Base-by-base conservation (phyloP, 495 filamentous ascomycete species). In the Amorphotheca resinae region DNA sequence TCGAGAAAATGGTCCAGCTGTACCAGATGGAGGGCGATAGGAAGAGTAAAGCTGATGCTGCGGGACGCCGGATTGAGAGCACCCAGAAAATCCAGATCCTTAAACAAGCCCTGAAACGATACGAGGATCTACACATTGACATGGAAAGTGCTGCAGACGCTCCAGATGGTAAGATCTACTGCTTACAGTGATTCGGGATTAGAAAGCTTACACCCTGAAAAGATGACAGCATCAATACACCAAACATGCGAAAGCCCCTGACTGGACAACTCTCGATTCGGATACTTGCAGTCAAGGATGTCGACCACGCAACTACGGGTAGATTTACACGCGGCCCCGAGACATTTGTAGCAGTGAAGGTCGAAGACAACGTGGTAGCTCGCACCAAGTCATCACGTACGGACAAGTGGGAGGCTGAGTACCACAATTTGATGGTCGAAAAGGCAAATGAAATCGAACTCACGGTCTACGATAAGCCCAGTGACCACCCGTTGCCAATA, bases 401-500 rank as follows among this genome's bases (percentile, higher is more conserved):
- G 47, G 91, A 96, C 59, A 76, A 74, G 57, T 99, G 89, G 89
- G 71, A 85, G 44, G 82, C 87, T 53, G 91, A 99, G 61, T 70
- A 76, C 17, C 91, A 95, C 58, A 84, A 76, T 35, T 77, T 96
- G 44, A 82, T 87, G 47, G 87, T 96, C 33, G 93, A 99, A 53
- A 95, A 95, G 65, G 91, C 93, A 38, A 95, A 99, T 59, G 91
- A 99, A 63, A 82, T 99, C 41, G 91, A 99, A 58, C 72, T 99
- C 33, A 95, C 86, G 0, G 89, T 96, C 22, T 99, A 96, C 60
- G 91, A 99, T 56, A 95, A 94, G 64, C 73, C 78, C 18, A 63
- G 71, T 6, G 87, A 93, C 45, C 82, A 93, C 51, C 81, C 88
- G 1, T 73, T 93, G 34, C 91, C 91, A 28, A 93, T 99, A 50